Conservation (phyloP, 2,329 filamentous ascomycete species). For the Verruconis gallopava region DNA sequence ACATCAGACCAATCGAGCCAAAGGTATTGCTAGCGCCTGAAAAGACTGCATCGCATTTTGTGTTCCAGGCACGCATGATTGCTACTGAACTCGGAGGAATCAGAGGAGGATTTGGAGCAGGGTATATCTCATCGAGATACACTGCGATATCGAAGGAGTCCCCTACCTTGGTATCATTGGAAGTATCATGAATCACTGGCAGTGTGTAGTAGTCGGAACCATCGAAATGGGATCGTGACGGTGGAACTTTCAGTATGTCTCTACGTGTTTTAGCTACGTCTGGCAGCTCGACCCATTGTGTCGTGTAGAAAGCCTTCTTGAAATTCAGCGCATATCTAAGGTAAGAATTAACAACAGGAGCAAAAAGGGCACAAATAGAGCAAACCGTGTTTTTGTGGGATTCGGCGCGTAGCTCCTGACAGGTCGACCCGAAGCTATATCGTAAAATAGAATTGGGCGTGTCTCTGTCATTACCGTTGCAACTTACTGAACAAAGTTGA, state of each 20-base stretch:
- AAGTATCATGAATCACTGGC: constrained; percentile 40
- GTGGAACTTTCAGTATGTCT: constrained; percentile 29
- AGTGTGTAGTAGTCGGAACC: constrained; percentile 48
- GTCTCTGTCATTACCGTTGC: constrained; percentile 17
- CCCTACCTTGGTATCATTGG: constrained; percentile 33
- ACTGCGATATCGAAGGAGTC: constrained; percentile 55
- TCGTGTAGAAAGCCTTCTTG: constrained; percentile 35
- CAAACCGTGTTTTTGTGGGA: constrained; percentile 37
- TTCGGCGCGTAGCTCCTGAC: constrained; percentile 34
- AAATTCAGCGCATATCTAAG: constrained; percentile 31
- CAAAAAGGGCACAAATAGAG: neutral
- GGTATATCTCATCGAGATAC: constrained; percentile 43
- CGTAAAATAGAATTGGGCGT: constrained; percentile 31
- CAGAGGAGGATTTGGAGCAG: constrained; percentile 33
- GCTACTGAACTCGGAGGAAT: constrained; percentile 30
- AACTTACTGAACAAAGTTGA: no score
- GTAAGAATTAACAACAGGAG: neutral
- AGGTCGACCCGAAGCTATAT: constrained; percentile 30
- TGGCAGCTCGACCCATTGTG: constrained; percentile 40
- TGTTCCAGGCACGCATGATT: constrained; percentile 38
- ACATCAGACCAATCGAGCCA: constrained; percentile 20
- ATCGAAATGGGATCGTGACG: constrained; percentile 42
- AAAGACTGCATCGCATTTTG: constrained; percentile 42
- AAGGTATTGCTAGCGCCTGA: constrained; percentile 25
- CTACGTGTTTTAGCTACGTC: constrained; percentile 39